phyloP scores from a whole-genome alignment of 371 early-diverging fungal genomes.

The Rhizopus stolonifer region DNA sequence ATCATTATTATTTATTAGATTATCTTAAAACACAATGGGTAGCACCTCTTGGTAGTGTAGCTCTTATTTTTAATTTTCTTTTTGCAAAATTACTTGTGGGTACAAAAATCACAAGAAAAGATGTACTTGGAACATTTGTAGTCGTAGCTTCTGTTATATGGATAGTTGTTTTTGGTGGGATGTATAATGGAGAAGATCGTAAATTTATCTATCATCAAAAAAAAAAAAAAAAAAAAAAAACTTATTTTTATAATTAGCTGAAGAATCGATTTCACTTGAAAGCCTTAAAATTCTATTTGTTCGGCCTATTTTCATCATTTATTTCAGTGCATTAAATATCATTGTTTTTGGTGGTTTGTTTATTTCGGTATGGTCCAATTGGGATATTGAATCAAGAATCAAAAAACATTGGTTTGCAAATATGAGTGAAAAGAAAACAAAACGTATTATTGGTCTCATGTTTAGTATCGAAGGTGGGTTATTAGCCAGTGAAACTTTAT shows the following conservation, averaged over 20 bases:
- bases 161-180: conserved; percentile 71
- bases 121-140: conserved; percentile 66
- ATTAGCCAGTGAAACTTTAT: conserved; percentile 62
- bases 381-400: conserved; percentile 43
- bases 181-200: conserved; percentile 63
- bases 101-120: conserved; percentile 62
- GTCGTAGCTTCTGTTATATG: conserved; percentile 65
- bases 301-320: conserved; percentile 62
- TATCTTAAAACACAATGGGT: conserved; percentile 76
- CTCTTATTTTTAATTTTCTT: conserved; percentile 70
- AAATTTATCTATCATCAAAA: conserved; percentile 24
- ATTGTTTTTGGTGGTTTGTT: conserved; percentile 52
- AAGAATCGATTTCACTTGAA: conserved; percentile 56
- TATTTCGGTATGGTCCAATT: conserved; percentile 59
- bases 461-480: conserved; percentile 65
- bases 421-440: conserved; percentile 47
- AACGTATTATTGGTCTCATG: conserved; percentile 59
- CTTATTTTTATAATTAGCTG: conserved; percentile 31
- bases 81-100: conserved; percentile 71
- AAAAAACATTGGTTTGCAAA: conserved; percentile 36
- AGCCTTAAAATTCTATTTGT: conserved; percentile 58
- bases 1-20: no score
- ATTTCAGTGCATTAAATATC: conserved; percentile 63
- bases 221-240: neutral
- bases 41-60: conserved; percentile 69